Base-by-base conservation (phyloP, 176 grass and related monocot genomes). In the Microstegium vimineum region DNA sequence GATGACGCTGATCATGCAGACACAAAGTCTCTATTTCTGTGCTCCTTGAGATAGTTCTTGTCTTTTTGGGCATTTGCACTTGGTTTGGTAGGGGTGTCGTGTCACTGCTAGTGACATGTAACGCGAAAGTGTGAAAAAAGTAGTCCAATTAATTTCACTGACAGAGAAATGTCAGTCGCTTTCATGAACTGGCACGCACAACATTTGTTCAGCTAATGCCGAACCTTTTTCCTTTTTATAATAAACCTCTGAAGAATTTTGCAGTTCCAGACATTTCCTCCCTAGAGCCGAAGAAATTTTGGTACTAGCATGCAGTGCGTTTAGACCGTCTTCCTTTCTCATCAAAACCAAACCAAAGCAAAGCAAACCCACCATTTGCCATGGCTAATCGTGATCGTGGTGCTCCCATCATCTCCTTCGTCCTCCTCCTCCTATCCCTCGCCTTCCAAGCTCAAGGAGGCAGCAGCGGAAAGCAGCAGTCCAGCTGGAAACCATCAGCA, bases 131-230 rank as follows among this genome's bases (percentile, higher is more conserved):
- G 18, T 52, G 49, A 2, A 52, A 47, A 52, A 52, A 52, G 49
- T 8, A 52, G 18, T 52, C 49, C 49, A 52, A 0, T 52, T 52
- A 20, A 52, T 0, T 52, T 18, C 47, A 62, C 7, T 46, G 56
- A 13, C 40, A 74, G 6, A 49, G 36, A 25, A 64, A 63, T 30
- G 18, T 26, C 69, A 47, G 17, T 82, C 80, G 37, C 28, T 63
- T n/a, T 73, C 80, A 34, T 63, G 62, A 73, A 73, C 80, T 73
- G 69, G 69, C 80, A 62, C 68, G 69, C 80, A 63, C 69, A 56
- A 54, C 41, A 37, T 60, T 14, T 63, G 57, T 41, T 78, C 18
- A 12, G 33, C n/a, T n/a, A n/a, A n/a, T n/a, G n/a, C n/a, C 1
- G 13, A 8, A 27, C 23, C 4, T 59, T 27, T 54, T 17, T 67